Conservation (phyloP, 306 rosid genomes). For the Vigna nakashimae region DNA sequence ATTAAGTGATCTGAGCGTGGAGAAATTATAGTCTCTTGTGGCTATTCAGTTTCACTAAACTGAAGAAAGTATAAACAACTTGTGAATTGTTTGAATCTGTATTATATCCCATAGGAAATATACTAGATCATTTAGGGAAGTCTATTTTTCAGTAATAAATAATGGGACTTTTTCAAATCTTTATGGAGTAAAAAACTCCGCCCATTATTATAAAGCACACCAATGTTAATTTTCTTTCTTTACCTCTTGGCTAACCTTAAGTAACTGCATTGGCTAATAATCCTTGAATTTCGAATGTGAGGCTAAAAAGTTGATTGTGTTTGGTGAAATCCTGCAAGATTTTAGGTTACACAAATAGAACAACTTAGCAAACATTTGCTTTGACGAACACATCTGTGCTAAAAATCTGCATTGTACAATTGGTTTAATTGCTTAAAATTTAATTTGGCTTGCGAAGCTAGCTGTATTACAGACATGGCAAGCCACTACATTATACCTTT, state of each 20-base stretch:
- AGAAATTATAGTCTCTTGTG: constrained; percentile 21
- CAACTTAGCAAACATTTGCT: background rate
- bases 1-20: background rate
- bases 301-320: constrained; percentile 4
- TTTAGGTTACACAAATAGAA: background rate
- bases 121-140: constrained; percentile 19
- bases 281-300: background rate
- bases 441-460: background rate
- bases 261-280: constrained; percentile 14
- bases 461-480: background rate
- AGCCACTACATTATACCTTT: background rate
- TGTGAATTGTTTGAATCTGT: constrained; percentile 1
- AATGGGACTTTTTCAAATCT: constrained; percentile 1
- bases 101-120: constrained; percentile 1
- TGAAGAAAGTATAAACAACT: background rate
- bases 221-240: background rate
- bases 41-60: background rate
- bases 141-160: constrained; percentile 1
- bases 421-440: background rate
- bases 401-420: background rate
- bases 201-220: background rate
- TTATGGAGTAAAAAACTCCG: background rate
- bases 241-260: constrained; percentile 6
- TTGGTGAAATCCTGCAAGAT: background rate
- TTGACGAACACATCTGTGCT: background rate